Percentiles rank a stretch among this genome's conserved stretches.
These are phyloP conservation scores for Cercospora sp. DNA, from an alignment of 2,329 filamentous ascomycete species.

Conservation along the genomic window DNA sequence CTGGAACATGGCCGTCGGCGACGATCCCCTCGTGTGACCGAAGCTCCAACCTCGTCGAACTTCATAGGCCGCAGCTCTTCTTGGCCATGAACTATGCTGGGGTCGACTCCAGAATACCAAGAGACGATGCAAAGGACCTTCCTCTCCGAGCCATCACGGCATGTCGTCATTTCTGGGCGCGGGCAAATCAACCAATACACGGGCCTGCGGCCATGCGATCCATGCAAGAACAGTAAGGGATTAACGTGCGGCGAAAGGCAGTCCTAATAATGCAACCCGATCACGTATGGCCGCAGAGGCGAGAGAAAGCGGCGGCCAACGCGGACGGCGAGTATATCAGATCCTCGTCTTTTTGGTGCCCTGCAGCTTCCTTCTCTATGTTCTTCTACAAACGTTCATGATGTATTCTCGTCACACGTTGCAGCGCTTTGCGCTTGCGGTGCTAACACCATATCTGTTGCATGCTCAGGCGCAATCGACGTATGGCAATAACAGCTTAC, in stretches of 20 bases:
- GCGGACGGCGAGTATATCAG: not conserved
- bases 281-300: conserved; percentile 2
- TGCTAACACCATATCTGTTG: not conserved
- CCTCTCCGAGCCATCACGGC: not conserved
- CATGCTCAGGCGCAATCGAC: not conserved
- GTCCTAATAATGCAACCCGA: not conserved
- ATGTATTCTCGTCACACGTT: not conserved
- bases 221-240: not conserved
- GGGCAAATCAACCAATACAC: not conserved
- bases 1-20: not conserved
- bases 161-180: conserved; percentile 2
- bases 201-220: not conserved
- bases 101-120: not conserved
- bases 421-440: not conserved
- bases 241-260: not conserved
- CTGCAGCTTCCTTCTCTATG: not conserved
- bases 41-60: not conserved
- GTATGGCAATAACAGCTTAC: conserved; percentile 5
- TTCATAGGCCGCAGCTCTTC: not conserved
- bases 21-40: not conserved
- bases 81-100: not conserved
- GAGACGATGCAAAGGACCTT: not conserved
- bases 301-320: not conserved
- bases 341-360: not conserved
- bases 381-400: not conserved